These are phyloP conservation scores for Geotrichum citri-aurantii DNA, from an alignment of 1,139 yeast species.

Conservation along the genomic window DNA sequence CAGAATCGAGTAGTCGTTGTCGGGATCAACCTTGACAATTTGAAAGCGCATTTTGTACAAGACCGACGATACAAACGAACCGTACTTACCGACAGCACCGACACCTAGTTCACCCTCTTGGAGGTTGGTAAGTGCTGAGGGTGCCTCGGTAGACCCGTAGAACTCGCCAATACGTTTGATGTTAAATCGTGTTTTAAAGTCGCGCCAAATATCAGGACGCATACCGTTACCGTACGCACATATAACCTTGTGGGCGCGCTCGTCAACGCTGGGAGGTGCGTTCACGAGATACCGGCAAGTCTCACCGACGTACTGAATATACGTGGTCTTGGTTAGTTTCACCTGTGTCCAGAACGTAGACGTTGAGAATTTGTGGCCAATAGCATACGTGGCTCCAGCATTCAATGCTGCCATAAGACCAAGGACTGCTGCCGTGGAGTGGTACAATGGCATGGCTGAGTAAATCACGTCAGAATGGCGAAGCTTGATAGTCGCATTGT, in stretches of 20 bases:
- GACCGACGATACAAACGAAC: conserved; percentile 32
- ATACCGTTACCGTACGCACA: conserved; percentile 92
- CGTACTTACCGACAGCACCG: conserved; percentile 87
- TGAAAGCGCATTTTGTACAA: conserved; percentile 40
- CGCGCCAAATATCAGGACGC: conserved; percentile 85
- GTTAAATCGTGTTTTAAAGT: conserved; percentile 70
- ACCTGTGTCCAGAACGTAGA: conserved; percentile 91
- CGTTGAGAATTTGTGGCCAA: conserved; percentile 80
- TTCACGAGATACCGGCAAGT: conserved; percentile 81
- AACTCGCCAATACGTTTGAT: conserved; percentile 80
- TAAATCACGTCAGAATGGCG: conserved; percentile 54
- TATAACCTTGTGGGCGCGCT: conserved; percentile 54
- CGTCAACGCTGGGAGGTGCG: conserved; percentile 63
- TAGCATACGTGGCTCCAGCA: conserved; percentile 62
- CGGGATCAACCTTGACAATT: conserved; percentile 59
- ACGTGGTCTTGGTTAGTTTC: conserved; percentile 62
- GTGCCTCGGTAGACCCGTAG: conserved; percentile 92
- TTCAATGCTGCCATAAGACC: conserved; percentile 73
- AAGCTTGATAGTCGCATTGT: conserved; percentile 65
- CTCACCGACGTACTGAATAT: conserved; percentile 92
- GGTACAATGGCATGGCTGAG: conserved; percentile 94
- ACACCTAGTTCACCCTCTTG: conserved; percentile 77
- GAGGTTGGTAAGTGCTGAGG: conserved; percentile 78
- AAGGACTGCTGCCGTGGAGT: conserved; percentile 85
- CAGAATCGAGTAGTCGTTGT: conserved; percentile 66